These are phyloP conservation scores for Pichia phayaonensis DNA, from an alignment of 805 yeast genomes.

Conservation along the genomic window DNA sequence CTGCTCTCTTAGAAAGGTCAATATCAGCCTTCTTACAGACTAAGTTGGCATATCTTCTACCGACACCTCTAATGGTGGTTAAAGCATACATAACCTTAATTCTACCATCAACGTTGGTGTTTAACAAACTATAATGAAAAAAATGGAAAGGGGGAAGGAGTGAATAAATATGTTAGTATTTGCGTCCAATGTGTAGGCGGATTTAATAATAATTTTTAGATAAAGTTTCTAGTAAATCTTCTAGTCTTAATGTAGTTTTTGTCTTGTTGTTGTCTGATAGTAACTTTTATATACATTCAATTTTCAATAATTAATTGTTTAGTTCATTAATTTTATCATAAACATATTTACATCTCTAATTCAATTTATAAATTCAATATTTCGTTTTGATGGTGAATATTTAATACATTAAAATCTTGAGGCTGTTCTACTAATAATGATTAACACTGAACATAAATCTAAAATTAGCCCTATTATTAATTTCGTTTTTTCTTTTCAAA, in stretches of 20 bases:
- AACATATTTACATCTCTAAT: too few relatives aligned
- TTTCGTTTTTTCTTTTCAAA: neutral
- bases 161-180: neutral
- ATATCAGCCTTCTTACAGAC: conserved; percentile 99
- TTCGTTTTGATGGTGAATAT: too few relatives aligned
- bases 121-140: conserved; percentile 70
- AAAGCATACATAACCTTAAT: conserved; percentile 99
- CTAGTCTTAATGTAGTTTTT: too few relatives aligned
- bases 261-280: too few relatives aligned
- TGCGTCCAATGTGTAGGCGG: neutral
- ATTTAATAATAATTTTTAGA: too few relatives aligned
- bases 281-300: too few relatives aligned
- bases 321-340: too few relatives aligned
- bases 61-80: conserved; percentile 99
- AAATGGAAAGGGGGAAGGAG: neutral
- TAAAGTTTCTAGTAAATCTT: too few relatives aligned
- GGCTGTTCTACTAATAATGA: too few relatives aligned
- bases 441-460: neutral
- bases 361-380: too few relatives aligned
- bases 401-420: too few relatives aligned
- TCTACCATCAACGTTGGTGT: conserved; percentile 99
- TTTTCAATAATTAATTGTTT: too few relatives aligned
- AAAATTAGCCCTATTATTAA: neutral
- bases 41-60: conserved; percentile 99
- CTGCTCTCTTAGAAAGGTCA: conserved; percentile 97